These are phyloP conservation scores for Aspergillus candidus DNA, from an alignment of 2,329 filamentous ascomycete genomes.

Conservation along the genomic window DNA sequence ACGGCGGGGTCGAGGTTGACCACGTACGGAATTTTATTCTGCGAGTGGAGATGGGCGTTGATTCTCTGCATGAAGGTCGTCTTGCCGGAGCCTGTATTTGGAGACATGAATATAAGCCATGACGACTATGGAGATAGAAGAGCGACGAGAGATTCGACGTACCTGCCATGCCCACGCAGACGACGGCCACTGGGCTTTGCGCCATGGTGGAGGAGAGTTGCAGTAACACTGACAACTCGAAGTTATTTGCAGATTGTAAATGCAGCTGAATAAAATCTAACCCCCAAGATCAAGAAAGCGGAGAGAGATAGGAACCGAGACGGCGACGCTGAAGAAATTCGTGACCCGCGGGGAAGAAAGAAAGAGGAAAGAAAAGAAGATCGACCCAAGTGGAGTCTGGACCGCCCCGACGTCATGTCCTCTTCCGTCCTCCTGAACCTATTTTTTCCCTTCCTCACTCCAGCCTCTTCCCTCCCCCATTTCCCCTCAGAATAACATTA, in stretches of 20 bases:
- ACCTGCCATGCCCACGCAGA: conserved; percentile 97
- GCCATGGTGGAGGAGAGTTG: conserved; percentile 34
- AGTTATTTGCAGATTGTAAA: background rate
- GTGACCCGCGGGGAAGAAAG: conserved; percentile 23
- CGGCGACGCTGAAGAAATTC: conserved; percentile 15
- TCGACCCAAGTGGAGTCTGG: conserved; percentile 26
- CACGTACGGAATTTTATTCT: conserved; percentile 80
- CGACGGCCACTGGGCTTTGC: conserved; percentile 65
- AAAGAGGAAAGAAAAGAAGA: conserved; percentile 7
- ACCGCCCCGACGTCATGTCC: conserved; percentile 29
- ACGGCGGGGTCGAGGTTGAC: conserved; percentile 97
- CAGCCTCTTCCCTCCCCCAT: background rate
- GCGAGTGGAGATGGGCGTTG: conserved; percentile 80
- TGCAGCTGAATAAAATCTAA: background rate
- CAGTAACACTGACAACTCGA: too few species aligned
- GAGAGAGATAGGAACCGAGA: conserved; percentile 2
- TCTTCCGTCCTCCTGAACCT: conserved; percentile 10
- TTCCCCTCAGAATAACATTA: background rate
- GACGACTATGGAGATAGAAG: conserved; percentile 4
- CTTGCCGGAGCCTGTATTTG: conserved; percentile 72
- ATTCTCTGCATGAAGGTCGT: conserved; percentile 99
- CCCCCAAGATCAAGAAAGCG: background rate
- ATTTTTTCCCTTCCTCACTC: conserved; percentile 16
- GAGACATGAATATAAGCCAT: background rate
- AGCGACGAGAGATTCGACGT: conserved; percentile 20